Evolutionary conservation across 805 yeast species (phyloP), one percentile per base, ranked within the genome.

Genomic region (Teunomyces funiuensis): DNA sequence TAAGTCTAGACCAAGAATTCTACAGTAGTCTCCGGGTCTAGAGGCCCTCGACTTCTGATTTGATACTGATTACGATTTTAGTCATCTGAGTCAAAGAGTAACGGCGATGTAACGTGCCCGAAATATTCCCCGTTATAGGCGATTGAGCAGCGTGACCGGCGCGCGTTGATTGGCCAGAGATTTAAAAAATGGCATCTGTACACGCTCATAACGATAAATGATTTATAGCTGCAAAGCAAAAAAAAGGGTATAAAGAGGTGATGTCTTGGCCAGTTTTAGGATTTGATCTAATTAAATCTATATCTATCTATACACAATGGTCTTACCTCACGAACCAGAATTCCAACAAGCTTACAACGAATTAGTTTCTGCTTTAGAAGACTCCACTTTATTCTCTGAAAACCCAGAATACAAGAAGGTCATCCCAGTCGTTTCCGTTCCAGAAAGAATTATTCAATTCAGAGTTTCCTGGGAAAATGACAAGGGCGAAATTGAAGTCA

Each of bases 381-480:
- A 87, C 71, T 91, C 98, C 33, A 85, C 96, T 52, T 77, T 91
- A 50, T 91, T 93, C 76, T 73, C 79, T 55, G 79, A 87, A 73
- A 82, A 85, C 65, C 99, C 99, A 58, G 83, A 88, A 66, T 88
- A 88, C 66, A 83, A 85, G 72, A 83, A 82, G 65, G 93, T 88
- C 39, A 77, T 91, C 50, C 88, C 91, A 44, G 89, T 91, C 51
- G 86, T 90, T 49, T 86, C 97, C 40, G 80, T 90, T 46, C 99
- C 99, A 53, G 98, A 91, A 78, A 84, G 98, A 73, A 76, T 89
- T 58, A 82, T 93, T 65, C 97, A 89, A 72, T 91, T 91, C 85
- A 85, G 98, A 76, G 98, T 93, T 43, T 79, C 85, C 42, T 91
- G 99, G 99, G 97, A 93, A 74, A 88, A 91, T 65, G 99, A 93